Evolutionary conservation across 2,329 filamentous ascomycete genomes (phyloP).

Genomic region (Botrytis sinoallii): DNA sequence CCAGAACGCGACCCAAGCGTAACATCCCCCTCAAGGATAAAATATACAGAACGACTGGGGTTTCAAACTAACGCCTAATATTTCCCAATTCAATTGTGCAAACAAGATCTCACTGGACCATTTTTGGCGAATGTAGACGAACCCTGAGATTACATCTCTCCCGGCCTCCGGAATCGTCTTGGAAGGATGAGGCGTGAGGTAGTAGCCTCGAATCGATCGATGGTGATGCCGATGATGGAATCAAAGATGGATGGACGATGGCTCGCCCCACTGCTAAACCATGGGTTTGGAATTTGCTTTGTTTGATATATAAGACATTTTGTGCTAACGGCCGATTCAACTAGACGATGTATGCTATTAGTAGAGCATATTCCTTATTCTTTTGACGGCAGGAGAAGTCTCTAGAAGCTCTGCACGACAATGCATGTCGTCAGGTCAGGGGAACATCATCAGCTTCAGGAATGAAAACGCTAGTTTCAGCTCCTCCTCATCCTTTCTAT

Average conservation of each 20-base stretch:
- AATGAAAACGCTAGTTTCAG: neutral
- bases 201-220: neutral
- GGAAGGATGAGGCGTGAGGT: neutral
- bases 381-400: neutral
- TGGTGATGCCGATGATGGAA: neutral
- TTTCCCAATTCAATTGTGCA: neutral
- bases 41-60: neutral
- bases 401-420: neutral
- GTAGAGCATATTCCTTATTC: neutral
- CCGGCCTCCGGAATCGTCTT: neutral
- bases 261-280: neutral
- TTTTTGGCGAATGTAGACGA: neutral
- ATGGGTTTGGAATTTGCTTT: neutral
- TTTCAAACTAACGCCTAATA: neutral
- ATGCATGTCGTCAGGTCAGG: neutral
- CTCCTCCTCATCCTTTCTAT: neutral
- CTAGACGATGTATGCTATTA: neutral
- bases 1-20: conserved; percentile 1
- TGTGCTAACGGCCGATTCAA: neutral
- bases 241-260: neutral
- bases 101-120: neutral
- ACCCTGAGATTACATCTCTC: neutral
- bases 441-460: neutral
- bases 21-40: neutral
- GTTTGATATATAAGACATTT: neutral